A percentile compares a stretch with the other conserved stretches of the same genome.
phyloP scores from a whole-genome alignment of 306 rosid species.

The Lathyrus tuberosus region DNA sequence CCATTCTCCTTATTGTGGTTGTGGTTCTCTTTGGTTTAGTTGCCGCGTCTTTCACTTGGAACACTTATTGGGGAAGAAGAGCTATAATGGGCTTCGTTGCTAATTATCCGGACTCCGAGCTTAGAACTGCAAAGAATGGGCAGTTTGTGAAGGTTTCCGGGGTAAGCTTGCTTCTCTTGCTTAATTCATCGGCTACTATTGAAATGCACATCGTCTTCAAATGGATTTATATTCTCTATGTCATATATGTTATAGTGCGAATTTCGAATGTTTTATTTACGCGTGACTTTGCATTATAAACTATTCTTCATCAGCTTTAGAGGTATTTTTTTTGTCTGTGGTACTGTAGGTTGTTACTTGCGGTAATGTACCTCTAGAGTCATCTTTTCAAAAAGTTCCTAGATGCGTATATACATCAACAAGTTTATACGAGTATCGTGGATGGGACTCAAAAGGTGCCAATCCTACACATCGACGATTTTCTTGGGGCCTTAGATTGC shows the following conservation, averaged over 20 bases:
- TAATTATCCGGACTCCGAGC: conserved; percentile 92
- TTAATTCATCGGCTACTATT: conserved; percentile 24
- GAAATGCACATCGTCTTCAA: too few species aligned
- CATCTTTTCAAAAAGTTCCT: conserved; percentile 83
- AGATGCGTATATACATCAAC: conserved; percentile 95
- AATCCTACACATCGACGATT: conserved; percentile 80
- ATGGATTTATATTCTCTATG: conserved; percentile 8
- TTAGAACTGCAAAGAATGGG: conserved; percentile 95
- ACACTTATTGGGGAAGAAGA: conserved; percentile 88
- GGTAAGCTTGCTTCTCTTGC: conserved; percentile 62
- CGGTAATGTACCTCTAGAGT: conserved; percentile 94
- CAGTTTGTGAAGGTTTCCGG: conserved; percentile 97
- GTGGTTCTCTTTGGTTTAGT: conserved; percentile 81
- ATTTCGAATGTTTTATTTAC: neutral
- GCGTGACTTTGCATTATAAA: conserved; percentile 9
- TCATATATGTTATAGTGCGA: neutral
- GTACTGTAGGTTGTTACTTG: conserved; percentile 85
- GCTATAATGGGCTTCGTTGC: conserved; percentile 72
- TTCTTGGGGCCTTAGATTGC: conserved; percentile 86
- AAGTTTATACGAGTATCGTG: conserved; percentile 84
- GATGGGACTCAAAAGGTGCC: conserved; percentile 91
- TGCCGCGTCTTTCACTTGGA: conserved; percentile 85
- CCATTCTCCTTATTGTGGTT: conserved; percentile 86
- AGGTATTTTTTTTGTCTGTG: conserved; percentile 36
- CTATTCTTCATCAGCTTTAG: conserved; percentile 26